Percentiles rank a stretch among this genome's conserved stretches.
phyloP scores from a whole-genome alignment of 139 green algal species.

The Dunaliella sp. region DNA sequence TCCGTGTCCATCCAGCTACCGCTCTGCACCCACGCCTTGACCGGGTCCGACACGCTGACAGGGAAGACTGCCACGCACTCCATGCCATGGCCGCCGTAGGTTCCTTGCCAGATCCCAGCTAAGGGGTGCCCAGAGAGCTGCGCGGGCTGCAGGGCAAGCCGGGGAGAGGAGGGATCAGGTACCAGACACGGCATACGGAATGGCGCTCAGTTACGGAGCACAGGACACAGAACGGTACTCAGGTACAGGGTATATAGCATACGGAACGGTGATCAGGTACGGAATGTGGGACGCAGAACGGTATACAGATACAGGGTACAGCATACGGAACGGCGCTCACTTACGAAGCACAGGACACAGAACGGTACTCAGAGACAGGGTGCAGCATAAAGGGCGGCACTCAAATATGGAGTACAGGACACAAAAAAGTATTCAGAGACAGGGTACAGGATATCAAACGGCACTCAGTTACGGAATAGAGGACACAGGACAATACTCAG shows the following conservation, averaged over 20 bases:
- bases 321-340: no score
- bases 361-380: background rate
- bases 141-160: background rate
- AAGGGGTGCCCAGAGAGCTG: background rate
- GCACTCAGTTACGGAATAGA: background rate
- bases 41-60: background rate
- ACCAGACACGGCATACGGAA: no score
- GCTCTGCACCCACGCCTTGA: background rate
- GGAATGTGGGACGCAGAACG: background rate
- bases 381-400: background rate
- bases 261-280: background rate
- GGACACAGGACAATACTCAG: background rate
- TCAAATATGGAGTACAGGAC: background rate
- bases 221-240: background rate
- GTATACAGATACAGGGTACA: background rate
- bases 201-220: background rate
- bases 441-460: no score
- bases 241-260: background rate
- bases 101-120: slow-evolving; percentile 14
- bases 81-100: slow-evolving; percentile 12
- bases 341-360: background rate
- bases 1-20: background rate
- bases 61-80: background rate
- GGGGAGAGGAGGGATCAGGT: no score
- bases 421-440: background rate